phyloP scores from a whole-genome alignment of 352 stramenopile species.

The Albugo laibachii region DNA sequence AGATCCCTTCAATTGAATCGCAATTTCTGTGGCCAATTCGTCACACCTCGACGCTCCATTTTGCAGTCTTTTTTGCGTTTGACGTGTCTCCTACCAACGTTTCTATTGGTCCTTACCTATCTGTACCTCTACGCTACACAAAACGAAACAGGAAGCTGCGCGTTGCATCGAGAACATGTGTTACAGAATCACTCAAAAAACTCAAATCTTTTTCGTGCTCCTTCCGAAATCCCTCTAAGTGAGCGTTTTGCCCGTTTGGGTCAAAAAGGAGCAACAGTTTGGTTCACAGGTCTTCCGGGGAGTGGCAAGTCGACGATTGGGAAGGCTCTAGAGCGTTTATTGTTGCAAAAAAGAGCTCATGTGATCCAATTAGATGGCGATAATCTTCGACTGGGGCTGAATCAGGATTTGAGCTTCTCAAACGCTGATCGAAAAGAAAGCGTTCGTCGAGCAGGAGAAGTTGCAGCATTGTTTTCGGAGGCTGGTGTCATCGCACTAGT shows the following conservation, averaged over 20 bases:
- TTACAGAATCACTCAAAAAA: no score
- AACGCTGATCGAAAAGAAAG: constrained; percentile 90
- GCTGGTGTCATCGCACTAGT: constrained; percentile 94
- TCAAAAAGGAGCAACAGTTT: constrained; percentile 96
- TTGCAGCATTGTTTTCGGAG: constrained; percentile 92
- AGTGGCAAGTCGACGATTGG: constrained; percentile 97
- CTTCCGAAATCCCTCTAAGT: constrained; percentile 36
- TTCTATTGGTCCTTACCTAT: no score
- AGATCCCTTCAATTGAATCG: no score
- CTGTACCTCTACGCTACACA: no score
- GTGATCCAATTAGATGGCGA: constrained; percentile 96
- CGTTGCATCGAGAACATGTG: no score
- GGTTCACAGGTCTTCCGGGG: constrained; percentile 97
- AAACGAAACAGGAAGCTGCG: no score
- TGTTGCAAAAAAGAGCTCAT: constrained; percentile 88
- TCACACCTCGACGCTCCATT: no score
- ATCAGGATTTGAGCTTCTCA: constrained; percentile 92
- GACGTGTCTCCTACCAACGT: no score
- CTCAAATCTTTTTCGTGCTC: constrained; percentile 77
- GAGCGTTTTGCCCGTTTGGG: constrained; percentile 50
- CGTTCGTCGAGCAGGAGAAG: constrained; percentile 92
- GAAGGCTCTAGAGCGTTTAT: constrained; percentile 87
- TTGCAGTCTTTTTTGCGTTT: no score
- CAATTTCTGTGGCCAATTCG: no score
- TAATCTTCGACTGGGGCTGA: constrained; percentile 96